These are phyloP conservation scores for Pinus albicaulis DNA, from an alignment of 75 land plant species.

Conservation along the genomic window DNA sequence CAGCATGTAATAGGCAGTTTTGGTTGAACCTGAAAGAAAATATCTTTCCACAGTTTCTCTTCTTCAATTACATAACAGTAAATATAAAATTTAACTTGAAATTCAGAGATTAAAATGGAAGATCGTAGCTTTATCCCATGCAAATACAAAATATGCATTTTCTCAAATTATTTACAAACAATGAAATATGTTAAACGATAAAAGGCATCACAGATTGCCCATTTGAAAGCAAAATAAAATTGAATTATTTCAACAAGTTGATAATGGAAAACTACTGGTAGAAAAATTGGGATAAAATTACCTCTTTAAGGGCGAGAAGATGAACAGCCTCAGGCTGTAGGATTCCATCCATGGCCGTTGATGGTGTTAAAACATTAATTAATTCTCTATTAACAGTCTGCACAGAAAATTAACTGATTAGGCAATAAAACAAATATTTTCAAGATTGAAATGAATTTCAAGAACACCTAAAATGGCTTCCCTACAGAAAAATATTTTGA, in stretches of 20 bases:
- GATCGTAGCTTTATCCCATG: neutral
- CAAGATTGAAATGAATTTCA: neutral
- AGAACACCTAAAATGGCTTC: neutral
- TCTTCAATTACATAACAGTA: no score
- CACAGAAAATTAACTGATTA: conserved; percentile 1
- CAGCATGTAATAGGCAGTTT: no score
- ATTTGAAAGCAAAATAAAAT: neutral
- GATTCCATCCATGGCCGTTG: conserved; percentile 61
- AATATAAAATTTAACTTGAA: no score
- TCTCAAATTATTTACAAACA: neutral
- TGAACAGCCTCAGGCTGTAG: conserved; percentile 89
- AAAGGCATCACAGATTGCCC: neutral
- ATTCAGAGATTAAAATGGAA: neutral
- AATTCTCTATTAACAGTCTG: conserved; percentile 87
- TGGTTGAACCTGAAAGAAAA: no score
- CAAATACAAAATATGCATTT: neutral
- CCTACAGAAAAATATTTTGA: neutral
- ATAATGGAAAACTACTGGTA: neutral
- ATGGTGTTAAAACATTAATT: conserved; percentile 66
- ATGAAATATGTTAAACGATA: neutral
- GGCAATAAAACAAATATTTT: neutral
- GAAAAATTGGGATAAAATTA: conserved; percentile 7
- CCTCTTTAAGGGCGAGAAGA: conserved; percentile 87
- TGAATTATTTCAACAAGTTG: no score
- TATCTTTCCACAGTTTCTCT: no score